Base-by-base conservation (phyloP, 2,329 filamentous ascomycete genomes). In the Verruconis gallopava region DNA sequence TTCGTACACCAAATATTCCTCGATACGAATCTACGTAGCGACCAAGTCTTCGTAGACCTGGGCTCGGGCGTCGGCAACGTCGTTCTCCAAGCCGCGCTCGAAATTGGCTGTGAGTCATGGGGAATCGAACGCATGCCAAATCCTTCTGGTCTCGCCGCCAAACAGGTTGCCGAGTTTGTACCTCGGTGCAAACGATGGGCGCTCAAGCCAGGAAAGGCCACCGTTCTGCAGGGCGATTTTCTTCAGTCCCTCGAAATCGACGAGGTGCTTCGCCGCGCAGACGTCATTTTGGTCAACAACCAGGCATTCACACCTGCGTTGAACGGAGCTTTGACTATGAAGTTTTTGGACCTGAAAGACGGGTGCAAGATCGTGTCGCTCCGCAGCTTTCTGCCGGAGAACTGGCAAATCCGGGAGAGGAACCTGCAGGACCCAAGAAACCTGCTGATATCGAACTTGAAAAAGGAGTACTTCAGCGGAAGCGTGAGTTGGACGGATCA, bases 201-300 rank as follows among this genome's bases (percentile, higher is more conserved):
- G 9, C 69, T 98, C 44, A 70, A 74, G 14, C 75, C 84, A 2
- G 91, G 91, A 47, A 69, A 74, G 46, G 83, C 91, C n/a, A 73
- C 77, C 46, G 75, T 98, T 4, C 75, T 89, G 47, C 69, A 79
- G 34, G 91, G 85, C 45, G 84, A 94, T 56, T 95, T 98, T 54
- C 75, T 86, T 6, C 75, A 78, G 49, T 82, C 81, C 50, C 59
- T 72, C 13, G 69, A 70, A 44, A 85, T 95, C 38, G 71, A 79
- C 46, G 71, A 77, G 18, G 79, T 79, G 5, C 70, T 98, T 38
- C 80, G 81, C 58, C 76, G 79, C 42, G 89, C 91, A 2, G 91
- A 98, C 57, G 88, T 96, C n/a, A 76, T 98, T 14, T 73, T 98
- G 19, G 89, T 96, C 53, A 98, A 98, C 67, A 98, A 98, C 63